Percentiles rank a stretch among this genome's conserved stretches.
Evolutionary conservation across 192 early-diverging fungal species (phyloP).

Genomic region (Tieghemiomyces parasiticus): DNA sequence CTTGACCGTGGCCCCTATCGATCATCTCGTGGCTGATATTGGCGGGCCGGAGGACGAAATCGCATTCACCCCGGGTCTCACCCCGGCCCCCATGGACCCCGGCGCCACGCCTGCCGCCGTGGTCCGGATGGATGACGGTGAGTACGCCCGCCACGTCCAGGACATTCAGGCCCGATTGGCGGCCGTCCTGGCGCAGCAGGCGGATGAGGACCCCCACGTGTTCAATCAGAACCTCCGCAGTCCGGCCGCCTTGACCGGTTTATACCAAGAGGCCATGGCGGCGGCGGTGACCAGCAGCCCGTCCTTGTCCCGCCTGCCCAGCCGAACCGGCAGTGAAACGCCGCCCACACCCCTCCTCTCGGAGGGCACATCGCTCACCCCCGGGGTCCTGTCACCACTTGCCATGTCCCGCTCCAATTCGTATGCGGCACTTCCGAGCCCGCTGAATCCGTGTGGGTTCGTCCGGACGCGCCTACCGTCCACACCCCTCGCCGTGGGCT

Average conservation of each 20-base stretch:
- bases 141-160: background rate
- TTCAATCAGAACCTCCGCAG: background rate
- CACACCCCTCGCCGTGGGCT: background rate
- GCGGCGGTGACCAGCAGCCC: background rate
- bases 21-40: background rate
- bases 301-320: background rate
- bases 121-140: background rate
- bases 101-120: background rate
- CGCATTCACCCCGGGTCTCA: background rate
- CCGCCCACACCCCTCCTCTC: background rate
- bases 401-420: slow-evolving; percentile 6
- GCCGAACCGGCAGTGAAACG: background rate
- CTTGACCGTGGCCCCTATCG: background rate
- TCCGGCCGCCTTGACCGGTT: background rate
- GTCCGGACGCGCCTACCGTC: background rate
- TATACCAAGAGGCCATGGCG: background rate
- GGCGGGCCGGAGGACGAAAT: background rate
- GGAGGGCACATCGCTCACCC: background rate
- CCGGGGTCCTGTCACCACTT: background rate
- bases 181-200: background rate
- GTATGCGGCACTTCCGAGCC: background rate
- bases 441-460: background rate
- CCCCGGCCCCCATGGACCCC: background rate
- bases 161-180: slow-evolving; percentile 8
- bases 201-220: slow-evolving; percentile 1